Evolutionary conservation across 1,284 basidiomycete species (phyloP).

Genomic region (Dichomitus squalens): DNA sequence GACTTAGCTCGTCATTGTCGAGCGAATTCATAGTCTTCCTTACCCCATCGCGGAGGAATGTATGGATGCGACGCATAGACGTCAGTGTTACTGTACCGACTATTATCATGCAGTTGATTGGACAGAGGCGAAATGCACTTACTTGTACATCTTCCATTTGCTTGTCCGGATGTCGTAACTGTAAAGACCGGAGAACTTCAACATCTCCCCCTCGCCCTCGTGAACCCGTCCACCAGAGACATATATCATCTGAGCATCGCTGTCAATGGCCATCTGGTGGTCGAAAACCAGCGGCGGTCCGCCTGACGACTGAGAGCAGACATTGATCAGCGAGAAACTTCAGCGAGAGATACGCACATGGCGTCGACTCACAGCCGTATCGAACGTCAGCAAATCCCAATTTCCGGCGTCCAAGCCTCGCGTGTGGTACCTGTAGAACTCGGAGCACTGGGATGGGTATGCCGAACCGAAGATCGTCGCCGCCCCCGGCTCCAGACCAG

Average conservation of each 20-base stretch:
- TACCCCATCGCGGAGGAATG: slow-evolving; percentile 66
- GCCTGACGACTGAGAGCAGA: slow-evolving; percentile 48
- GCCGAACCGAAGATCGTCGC: not conserved
- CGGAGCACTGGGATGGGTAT: slow-evolving; percentile 47
- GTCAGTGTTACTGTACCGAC: slow-evolving; percentile 20
- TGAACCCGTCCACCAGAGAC: slow-evolving; percentile 79
- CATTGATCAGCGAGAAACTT: not conserved
- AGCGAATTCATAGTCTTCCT: slow-evolving; percentile 8
- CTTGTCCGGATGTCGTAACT: slow-evolving; percentile 63
- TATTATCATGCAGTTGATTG: not conserved
- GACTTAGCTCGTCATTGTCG: not conserved
- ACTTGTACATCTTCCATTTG: slow-evolving; percentile 71
- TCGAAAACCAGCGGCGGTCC: slow-evolving; percentile 80
- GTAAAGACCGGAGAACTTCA: slow-evolving; percentile 71
- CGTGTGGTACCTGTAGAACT: slow-evolving; percentile 74
- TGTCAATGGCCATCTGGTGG: slow-evolving; percentile 81
- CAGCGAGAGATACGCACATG: not conserved
- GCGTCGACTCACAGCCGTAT: slow-evolving; percentile 57
- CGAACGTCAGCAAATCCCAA: slow-evolving; percentile 67
- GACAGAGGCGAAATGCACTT: slow-evolving; percentile 29
- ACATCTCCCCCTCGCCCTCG: slow-evolving; percentile 57
- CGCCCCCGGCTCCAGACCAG: not conserved
- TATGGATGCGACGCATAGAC: slow-evolving; percentile 17
- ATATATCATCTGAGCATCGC: slow-evolving; percentile 71
- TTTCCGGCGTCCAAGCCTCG: slow-evolving; percentile 57